Base-by-base conservation (phyloP, 2,329 filamentous ascomycete species). In the Colletotrichum lini region DNA sequence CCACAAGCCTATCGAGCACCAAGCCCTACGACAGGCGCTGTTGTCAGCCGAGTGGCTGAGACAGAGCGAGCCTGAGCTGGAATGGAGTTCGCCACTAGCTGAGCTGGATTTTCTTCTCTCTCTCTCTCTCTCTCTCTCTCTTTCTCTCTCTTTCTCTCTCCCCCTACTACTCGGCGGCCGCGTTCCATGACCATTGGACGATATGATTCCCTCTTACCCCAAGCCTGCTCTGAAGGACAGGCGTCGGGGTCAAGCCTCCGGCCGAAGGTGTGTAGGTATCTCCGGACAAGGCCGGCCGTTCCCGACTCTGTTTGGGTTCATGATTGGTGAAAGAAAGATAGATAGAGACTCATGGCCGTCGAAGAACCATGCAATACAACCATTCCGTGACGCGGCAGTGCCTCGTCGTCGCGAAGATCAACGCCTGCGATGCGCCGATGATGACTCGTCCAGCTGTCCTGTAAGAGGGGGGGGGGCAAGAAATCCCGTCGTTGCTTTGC, bases 21-120 rank as follows among this genome's bases (percentile, higher is more conserved):
- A 60, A 70, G 62, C 67, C 54, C 54, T 70, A 65, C 49, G 18
- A 38, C 62, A 26, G 49, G n/a, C 18, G 23, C 42, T 35, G 4
- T 40, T 4, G 40, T 47, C 23, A 42, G 26, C 61, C 26, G 26
- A 26, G 44, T 38, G 54, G 44, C 45, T 65, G 53, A 67, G 40
- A 67, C 56, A 52, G 35, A 49, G 40, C 26, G 26, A 50, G 21
- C 23, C 10, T n/a, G n/a, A 30, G 40, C 38, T 54, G 49, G 50
- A 44, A 12, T 57, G 40, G 7, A 21, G 7, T 7, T 26, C 60
- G 38, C 38, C 38, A 45, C 49, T 18, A 26, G 21, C 60, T 54
- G 21, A 21, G 60, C 47, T 12, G 26, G 26, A 4, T 26, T n/a
- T 38, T 7, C 52, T 5, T 38, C 4, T 26, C 26, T 26, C 26